Evolutionary conservation across 139 green algal genomes (phyloP).

Genomic region (Astrephomene gubernaculifera): DNA sequence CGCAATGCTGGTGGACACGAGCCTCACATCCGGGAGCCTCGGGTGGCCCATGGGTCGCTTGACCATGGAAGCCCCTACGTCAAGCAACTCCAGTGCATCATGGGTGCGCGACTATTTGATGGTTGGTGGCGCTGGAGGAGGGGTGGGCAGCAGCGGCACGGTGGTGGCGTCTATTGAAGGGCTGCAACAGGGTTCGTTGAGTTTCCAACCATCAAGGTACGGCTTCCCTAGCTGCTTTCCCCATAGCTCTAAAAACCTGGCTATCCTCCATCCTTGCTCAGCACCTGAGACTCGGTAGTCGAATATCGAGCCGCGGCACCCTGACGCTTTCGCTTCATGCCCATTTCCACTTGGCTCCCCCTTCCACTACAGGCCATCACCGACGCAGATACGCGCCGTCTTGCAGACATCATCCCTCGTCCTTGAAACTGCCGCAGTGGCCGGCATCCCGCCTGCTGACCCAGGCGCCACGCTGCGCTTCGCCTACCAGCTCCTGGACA

Average conservation of each 20-base stretch:
- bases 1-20: neutral
- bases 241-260: no score
- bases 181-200: neutral
- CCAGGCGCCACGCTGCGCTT: constrained; percentile 15
- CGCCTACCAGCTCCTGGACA: constrained; percentile 54
- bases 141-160: neutral
- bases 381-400: constrained; percentile 5
- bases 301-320: no score
- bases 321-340: no score
- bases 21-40: neutral
- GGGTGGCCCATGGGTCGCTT: constrained; percentile 3
- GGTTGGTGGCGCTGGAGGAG: constrained; percentile 5
- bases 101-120: constrained; percentile 26
- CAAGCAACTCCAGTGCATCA: neutral
- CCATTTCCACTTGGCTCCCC: neutral
- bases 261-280: no score
- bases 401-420: constrained; percentile 49
- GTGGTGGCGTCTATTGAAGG: constrained; percentile 32
- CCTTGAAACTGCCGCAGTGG: constrained; percentile 24
- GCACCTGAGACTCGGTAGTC: no score
- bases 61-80: neutral
- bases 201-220: neutral
- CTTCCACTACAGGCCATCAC: constrained; percentile 3
- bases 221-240: no score
- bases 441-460: neutral